A percentile compares a stretch with the other conserved stretches of the same genome.
phyloP scores from a whole-genome alignment of 805 yeast species.

The Phaffomyces antillensis region DNA sequence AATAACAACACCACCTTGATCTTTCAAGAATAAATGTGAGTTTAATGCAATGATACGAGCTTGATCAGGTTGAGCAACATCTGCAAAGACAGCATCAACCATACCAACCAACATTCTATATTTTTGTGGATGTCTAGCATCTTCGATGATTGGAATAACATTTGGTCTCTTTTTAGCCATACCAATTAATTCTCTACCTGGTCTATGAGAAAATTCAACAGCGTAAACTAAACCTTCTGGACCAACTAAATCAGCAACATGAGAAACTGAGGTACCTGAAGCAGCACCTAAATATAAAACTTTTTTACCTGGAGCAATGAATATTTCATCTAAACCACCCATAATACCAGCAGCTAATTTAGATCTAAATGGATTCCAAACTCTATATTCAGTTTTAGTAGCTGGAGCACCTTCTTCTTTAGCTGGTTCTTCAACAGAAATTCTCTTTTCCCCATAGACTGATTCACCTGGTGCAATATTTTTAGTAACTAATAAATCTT shows the following conservation, averaged over 20 bases:
- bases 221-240: conserved; percentile 99
- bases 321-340: conserved; percentile 98
- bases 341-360: conserved; percentile 99
- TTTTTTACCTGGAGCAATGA: conserved; percentile 97
- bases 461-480: conserved; percentile 98
- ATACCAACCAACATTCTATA: conserved; percentile 98
- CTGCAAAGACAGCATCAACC: conserved; percentile 99
- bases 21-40: conserved; percentile 96
- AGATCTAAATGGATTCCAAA: conserved; percentile 99
- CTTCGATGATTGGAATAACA: conserved; percentile 97
- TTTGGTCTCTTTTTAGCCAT: conserved; percentile 99
- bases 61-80: conserved; percentile 99
- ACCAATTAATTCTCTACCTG: conserved; percentile 97
- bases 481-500: conserved; percentile 94
- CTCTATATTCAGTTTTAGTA: conserved; percentile 97
- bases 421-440: conserved; percentile 88
- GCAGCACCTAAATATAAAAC: conserved; percentile 98
- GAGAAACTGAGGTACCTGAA: conserved; percentile 98
- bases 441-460: conserved; percentile 97
- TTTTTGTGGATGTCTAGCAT: conserved; percentile 99
- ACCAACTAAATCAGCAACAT: conserved; percentile 96
- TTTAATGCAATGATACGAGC: conserved; percentile 99
- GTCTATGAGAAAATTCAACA: conserved; percentile 98
- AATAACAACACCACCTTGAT: conserved; percentile 97
- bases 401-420: conserved; percentile 82